Base-by-base conservation (phyloP, 2,329 filamentous ascomycete species). In the Xylariaceae sp. region DNA sequence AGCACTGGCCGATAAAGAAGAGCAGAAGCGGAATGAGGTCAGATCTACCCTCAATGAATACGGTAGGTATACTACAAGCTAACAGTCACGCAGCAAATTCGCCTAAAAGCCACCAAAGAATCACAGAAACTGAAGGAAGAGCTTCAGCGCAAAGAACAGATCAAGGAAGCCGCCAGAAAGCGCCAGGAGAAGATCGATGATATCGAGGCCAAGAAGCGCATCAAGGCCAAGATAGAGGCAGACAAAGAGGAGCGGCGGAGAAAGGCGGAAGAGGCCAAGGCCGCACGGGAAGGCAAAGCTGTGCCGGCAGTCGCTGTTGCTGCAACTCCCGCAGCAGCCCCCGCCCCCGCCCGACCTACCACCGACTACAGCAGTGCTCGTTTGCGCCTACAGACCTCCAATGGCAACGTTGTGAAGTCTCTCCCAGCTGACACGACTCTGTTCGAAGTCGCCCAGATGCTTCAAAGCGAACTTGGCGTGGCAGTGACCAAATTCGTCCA, bases 211-310 rank as follows among this genome's bases (percentile, higher is more conserved):
- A 92, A 90, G 71, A 86, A 83, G 64, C 79, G 85, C 24, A 90
- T 96, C 61, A 83, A 88, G 66, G 89, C 88, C 40, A 89, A 89
- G 73, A 95, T 98, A 49, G 89, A 92, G 52, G 89, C 85, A 11
- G 89, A 97, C 68, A 96, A 94, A 70, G 85, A 87, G 52, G 88
- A 90, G 55, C 81, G 92, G 38, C 81, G 85, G 48, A 74, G 83
- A 49, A 94, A 92, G 61, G 83, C 87, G 3, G 92, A 95, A 56
- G 72, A 79, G 41, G 85, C 88, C 53, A 94, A 90, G 67, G 89
- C 89, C 1, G 78, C 79, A 39, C 77, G 90, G n/a, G 86, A 88
- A 51, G 89, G 90, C n/a, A 71, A 77, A 38, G 66, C 75, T 14
- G 51, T 58, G 7, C 53, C 60, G n/a, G 56, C 55, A 1, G 51